Conservation (phyloP, 257 asterid species). For the Lavandula angustifolia region DNA sequence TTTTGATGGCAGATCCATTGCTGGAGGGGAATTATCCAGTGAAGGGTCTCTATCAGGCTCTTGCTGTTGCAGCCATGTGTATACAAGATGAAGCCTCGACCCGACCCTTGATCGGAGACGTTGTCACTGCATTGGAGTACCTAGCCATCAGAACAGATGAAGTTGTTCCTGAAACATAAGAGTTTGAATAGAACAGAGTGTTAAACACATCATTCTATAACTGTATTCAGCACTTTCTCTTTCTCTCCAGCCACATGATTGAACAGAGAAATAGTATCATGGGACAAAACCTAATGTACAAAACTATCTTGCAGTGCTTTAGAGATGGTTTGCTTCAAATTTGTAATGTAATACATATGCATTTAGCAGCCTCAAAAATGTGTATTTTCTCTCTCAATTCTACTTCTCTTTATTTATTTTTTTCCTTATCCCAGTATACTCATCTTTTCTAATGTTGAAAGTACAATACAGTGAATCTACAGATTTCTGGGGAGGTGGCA, state of each 20-base stretch:
- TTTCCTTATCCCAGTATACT: neutral
- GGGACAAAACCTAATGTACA: too few relatives aligned
- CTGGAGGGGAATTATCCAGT: conserved; percentile 53
- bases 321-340: too few relatives aligned
- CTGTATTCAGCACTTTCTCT: too few relatives aligned
- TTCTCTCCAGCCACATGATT: too few relatives aligned
- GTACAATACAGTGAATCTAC: conserved; percentile 24
- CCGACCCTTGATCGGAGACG: conserved; percentile 57
- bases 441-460: neutral
- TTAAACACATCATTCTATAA: too few relatives aligned
- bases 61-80: conserved; percentile 57
- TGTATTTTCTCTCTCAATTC: neutral
- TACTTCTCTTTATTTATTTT: neutral
- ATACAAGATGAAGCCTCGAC: conserved; percentile 58
- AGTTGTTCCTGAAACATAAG: conserved; percentile 22
- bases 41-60: conserved; percentile 52
- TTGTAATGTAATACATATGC: too few relatives aligned
- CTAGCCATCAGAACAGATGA: conserved; percentile 38
- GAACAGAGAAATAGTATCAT: too few relatives aligned
- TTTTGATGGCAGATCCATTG: conserved; percentile 54
- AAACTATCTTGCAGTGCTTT: too few relatives aligned
- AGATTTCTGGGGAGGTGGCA: conserved; percentile 59
- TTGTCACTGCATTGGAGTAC: conserved; percentile 57
- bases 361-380: conserved; percentile 23
- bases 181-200: conserved; percentile 1